Conservation (phyloP, 768 basidiomycete genomes). For the Tylopilus felleus region DNA sequence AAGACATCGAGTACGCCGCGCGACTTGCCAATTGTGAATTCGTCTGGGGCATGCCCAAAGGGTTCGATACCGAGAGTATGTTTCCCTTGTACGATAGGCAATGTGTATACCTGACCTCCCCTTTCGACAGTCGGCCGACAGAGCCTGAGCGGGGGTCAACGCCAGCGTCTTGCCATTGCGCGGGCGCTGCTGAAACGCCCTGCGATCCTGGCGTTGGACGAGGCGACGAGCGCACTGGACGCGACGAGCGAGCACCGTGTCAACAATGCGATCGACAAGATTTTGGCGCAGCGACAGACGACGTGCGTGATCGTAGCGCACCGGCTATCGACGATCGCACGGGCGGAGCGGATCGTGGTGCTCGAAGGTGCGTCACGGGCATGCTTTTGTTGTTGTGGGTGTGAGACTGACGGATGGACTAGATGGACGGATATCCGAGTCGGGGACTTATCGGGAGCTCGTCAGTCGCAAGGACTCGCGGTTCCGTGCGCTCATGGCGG, state of each 20-base stretch:
- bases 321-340: conserved; percentile 82
- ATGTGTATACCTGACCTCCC: too few relatives aligned
- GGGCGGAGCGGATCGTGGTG: conserved; percentile 87
- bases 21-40: conserved; percentile 94
- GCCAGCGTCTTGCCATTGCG: conserved; percentile 79
- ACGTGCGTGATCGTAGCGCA: conserved; percentile 91
- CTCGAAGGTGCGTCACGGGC: conserved; percentile 59
- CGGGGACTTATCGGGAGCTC: conserved; percentile 76
- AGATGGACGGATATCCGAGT: conserved; percentile 80
- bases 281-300: conserved; percentile 72
- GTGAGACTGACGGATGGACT: neutral
- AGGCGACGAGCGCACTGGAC: conserved; percentile 86
- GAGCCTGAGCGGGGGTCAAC: conserved; percentile 60
- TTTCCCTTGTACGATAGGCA: too few relatives aligned
- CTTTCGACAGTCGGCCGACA: conserved; percentile 23
- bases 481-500: conserved; percentile 86
- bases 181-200: conserved; percentile 89
- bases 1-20: conserved; percentile 85
- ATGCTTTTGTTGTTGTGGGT: neutral
- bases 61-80: conserved; percentile 83
- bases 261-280: conserved; percentile 85
- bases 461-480: conserved; percentile 70
- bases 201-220: conserved; percentile 82
- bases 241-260: conserved; percentile 85
- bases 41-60: conserved; percentile 90